A percentile compares a stretch with the other conserved stretches of the same genome.
Evolutionary conservation across 148 eudicot species (phyloP).

Genomic region (Cornus suecica): DNA sequence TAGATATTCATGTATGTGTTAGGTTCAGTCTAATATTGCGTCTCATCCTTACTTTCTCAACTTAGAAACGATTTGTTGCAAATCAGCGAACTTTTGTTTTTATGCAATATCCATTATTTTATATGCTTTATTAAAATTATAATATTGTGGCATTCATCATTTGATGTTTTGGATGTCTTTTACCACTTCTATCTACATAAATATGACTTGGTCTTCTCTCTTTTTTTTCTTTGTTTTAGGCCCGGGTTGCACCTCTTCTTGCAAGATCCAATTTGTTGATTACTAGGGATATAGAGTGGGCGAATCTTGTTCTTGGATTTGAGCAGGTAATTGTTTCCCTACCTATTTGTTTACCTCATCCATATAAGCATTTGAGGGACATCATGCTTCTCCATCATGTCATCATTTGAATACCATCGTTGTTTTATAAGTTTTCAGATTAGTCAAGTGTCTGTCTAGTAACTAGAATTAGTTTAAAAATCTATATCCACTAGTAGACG

Average conservation of each 20-base stretch:
- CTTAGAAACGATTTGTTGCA: constrained; percentile 3
- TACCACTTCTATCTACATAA: constrained; percentile 3
- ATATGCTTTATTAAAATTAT: not conserved
- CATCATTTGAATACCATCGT: not conserved
- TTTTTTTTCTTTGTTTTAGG: constrained; percentile 32
- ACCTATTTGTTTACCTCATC: not conserved
- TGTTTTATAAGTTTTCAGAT: not conserved
- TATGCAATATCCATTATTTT: not conserved
- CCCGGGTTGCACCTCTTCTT: constrained; percentile 78
- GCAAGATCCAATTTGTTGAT: constrained; percentile 91
- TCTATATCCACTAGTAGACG: not conserved
- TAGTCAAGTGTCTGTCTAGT: not conserved
- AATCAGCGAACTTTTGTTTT: not conserved
- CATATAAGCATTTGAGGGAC: not conserved
- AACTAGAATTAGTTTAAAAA: not conserved
- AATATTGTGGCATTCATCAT: not conserved
- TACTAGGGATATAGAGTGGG: constrained; percentile 98
- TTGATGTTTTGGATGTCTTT: constrained; percentile 1
- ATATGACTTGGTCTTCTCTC: not conserved
- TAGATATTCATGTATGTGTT: not conserved
- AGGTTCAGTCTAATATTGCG: not conserved
- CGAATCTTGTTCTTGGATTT: constrained; percentile 85
- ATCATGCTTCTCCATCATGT: not conserved
- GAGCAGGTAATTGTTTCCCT: constrained; percentile 71
- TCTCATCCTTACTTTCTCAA: not conserved